Conservation (phyloP, 2,329 filamentous ascomycete genomes). For the Apiospora saccharicola region DNA sequence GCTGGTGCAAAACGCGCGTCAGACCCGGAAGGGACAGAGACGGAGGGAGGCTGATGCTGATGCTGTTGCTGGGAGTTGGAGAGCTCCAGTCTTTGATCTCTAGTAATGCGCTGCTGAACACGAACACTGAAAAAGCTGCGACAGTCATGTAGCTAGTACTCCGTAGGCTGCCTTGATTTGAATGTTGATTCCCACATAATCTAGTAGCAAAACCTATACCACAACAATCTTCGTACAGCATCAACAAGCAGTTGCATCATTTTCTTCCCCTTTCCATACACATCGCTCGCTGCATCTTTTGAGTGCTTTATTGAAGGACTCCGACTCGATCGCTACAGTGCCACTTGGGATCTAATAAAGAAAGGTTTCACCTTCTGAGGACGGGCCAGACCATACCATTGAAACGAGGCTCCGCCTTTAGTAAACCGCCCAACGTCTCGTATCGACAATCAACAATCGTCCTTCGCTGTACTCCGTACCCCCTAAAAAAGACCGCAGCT, state of each 20-base stretch:
- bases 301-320: not conserved
- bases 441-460: conserved; percentile 14
- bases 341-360: not conserved
- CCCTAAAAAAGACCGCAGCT: conserved; percentile 7
- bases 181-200: conserved; percentile 11
- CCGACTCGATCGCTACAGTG: not conserved
- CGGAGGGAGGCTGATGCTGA: not conserved
- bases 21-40: not conserved
- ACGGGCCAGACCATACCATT: conserved; percentile 23
- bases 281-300: not conserved
- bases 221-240: not conserved
- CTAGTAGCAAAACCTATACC: not conserved
- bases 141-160: not conserved
- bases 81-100: not conserved
- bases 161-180: conserved; percentile 12
- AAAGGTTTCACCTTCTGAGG: not conserved
- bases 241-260: not conserved
- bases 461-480: conserved; percentile 1
- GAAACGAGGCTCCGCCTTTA: conserved; percentile 24
- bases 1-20: conserved; percentile 20
- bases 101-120: not conserved
- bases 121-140: not conserved
- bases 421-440: conserved; percentile 19
- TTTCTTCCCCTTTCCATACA: not conserved
- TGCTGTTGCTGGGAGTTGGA: not conserved